Conservation (phyloP, 2,329 filamentous ascomycete genomes). For the Colletotrichum kahawae region DNA sequence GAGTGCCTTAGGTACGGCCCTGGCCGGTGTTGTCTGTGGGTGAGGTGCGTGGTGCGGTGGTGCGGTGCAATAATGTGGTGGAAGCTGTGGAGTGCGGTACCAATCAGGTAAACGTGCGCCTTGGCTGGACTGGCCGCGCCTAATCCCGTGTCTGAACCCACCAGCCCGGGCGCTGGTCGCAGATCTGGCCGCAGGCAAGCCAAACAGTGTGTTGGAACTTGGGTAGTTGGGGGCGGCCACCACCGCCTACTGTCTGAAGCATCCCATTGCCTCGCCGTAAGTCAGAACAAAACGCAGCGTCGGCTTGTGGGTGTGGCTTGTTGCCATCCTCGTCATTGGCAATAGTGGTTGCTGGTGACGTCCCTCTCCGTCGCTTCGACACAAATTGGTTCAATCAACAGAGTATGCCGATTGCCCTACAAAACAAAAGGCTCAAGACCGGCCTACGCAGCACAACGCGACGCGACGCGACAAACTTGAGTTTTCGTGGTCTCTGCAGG, state of each 20-base stretch:
- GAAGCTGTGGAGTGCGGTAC: conserved; percentile 8
- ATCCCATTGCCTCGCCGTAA: background rate
- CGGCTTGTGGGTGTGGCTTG: background rate
- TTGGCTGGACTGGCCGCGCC: conserved; percentile 17
- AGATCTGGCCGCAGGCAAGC: conserved; percentile 23
- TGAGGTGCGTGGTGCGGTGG: background rate
- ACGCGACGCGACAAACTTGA: background rate
- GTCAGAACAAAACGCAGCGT: background rate
- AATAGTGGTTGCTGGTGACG: background rate
- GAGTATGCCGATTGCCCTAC: background rate
- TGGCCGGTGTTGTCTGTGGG: conserved; percentile 18
- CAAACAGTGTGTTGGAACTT: background rate
- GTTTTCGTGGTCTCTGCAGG: background rate
- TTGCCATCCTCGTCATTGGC: background rate
- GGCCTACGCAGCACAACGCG: background rate
- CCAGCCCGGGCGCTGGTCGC: conserved; percentile 22
- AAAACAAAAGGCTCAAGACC: background rate
- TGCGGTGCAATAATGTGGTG: conserved; percentile 2
- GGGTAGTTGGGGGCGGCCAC: background rate
- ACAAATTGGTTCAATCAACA: background rate
- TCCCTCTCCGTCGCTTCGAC: background rate
- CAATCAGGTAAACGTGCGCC: conserved; percentile 22
- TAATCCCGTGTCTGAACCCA: conserved; percentile 20
- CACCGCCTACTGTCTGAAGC: background rate
- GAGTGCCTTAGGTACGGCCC: conserved; percentile 16